Conservation (phyloP, 75 land plant genomes). For the Pinus albicaulis region DNA sequence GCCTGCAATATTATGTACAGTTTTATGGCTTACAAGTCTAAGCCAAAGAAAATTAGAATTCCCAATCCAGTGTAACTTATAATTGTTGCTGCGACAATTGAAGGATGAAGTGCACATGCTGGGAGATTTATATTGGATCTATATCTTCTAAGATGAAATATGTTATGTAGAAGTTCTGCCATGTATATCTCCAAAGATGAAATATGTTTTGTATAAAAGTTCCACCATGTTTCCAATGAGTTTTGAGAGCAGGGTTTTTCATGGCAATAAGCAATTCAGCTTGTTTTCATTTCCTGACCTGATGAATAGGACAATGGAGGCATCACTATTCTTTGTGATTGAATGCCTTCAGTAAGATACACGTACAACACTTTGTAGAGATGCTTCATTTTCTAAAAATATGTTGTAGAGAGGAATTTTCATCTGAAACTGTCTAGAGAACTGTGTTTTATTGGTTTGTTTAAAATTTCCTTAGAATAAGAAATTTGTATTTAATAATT, state of each 20-base stretch:
- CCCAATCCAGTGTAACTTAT: not conserved
- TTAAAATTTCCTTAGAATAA: not conserved
- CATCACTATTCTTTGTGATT: not conserved
- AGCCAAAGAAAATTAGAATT: constrained; percentile 1
- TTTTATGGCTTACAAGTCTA: not conserved
- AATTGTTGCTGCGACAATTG: not conserved
- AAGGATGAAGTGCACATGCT: not conserved
- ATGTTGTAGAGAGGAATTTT: not conserved
- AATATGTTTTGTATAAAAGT: not conserved
- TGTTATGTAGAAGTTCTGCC: not conserved
- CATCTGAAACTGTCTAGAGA: not conserved
- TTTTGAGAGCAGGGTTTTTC: not conserved
- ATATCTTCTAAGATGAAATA: not conserved
- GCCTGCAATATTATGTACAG: constrained; percentile 2
- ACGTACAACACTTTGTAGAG: too few species aligned
- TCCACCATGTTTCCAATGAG: too few species aligned
- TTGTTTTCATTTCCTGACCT: not conserved
- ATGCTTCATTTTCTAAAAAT: too few species aligned
- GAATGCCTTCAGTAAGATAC: not conserved
- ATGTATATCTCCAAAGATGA: not conserved
- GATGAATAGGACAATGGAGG: not conserved
- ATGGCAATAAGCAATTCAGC: not conserved
- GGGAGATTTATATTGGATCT: not conserved
- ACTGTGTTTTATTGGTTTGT: not conserved
- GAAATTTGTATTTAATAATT: not conserved